Evolutionary conservation across 2,329 filamentous ascomycete genomes (phyloP).

Genomic region (Akanthomyces lecanii): DNA sequence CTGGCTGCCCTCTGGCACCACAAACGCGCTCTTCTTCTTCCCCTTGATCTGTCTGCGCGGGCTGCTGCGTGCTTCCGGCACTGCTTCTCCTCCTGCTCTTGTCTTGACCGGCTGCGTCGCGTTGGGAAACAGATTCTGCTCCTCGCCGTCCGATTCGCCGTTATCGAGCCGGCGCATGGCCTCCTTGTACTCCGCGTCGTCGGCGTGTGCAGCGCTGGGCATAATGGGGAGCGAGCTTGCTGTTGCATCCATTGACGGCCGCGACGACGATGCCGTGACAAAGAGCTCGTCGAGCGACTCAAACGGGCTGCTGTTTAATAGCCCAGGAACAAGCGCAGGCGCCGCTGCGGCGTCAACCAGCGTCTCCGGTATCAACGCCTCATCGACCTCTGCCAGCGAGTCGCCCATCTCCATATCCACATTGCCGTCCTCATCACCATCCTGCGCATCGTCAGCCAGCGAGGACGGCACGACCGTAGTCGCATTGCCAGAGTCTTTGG

Average conservation of each 20-base stretch:
- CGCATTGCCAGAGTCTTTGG: constrained; percentile 2
- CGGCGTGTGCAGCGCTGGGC: constrained; percentile 23
- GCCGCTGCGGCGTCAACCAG: constrained; percentile 15
- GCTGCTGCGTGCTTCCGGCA: constrained; percentile 21
- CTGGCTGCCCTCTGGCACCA: constrained; percentile 29
- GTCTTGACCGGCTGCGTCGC: constrained; percentile 28
- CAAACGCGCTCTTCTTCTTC: constrained; percentile 20
- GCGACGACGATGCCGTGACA: constrained; percentile 36
- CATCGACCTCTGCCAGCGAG: neutral
- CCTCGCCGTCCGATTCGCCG: constrained; percentile 23
- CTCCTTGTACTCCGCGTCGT: constrained; percentile 40
- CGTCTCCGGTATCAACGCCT: constrained; percentile 24
- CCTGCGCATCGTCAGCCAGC: constrained; percentile 19
- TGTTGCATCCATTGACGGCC: constrained; percentile 23
- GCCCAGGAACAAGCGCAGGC: neutral
- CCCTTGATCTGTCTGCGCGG: constrained; percentile 11
- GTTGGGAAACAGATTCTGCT: constrained; percentile 30
- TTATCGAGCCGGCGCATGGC: constrained; percentile 41
- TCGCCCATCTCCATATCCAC: constrained; percentile 25
- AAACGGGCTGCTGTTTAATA: constrained; percentile 31
- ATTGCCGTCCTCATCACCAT: constrained; percentile 29
- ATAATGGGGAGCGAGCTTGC: constrained; percentile 25
- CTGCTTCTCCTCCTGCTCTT: neutral
- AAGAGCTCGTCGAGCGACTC: constrained; percentile 38
- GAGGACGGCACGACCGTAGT: constrained; percentile 1